Base-by-base conservation (phyloP, 495 filamentous ascomycete species). In the Neurospora africana region DNA sequence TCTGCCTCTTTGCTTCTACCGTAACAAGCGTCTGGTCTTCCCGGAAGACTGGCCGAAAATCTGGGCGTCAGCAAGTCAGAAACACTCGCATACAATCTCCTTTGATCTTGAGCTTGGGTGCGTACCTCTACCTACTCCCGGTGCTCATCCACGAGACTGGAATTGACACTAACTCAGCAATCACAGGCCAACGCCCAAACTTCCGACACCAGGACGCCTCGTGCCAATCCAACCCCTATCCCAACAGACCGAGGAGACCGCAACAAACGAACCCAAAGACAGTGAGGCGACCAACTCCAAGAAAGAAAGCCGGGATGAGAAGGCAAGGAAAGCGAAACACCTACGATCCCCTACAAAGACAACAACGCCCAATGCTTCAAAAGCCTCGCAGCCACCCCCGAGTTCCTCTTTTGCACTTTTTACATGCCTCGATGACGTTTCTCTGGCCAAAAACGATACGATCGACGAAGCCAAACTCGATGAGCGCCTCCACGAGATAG, bases 31-130 rank as follows among this genome's bases (percentile, higher is more conserved):
- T 40, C 23, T 70, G 0, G 9, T 83, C 27, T 74, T 27, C n/a
- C 71, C 68, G 5, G 44, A 70, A 4, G 74, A 79, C 17, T 83
- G 81, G 81, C 75, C 76, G 0, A 75, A 72, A 35, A 75, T 81
- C 27, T 69, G 78, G 11, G 74, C 23, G 6, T 33, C 53, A 65
- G 53, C 53, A 33, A 65, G 53, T 35, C 53, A 65, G 53, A 65
- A 65, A 35, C 53, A 65, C 15, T 65, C 53, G 6, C 53, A 65
- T 17, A 65, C 27, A 19, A 65, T 65, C 5, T 65, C 53, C 7
- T 33, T 65, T 65, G 53, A 65, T 19, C 53, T 65, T 17, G 53
- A 65, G 30, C 23, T 65, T 65, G 53, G 53, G 53, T 65, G 15
- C 53, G 53, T 33, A 27, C n/a, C 8, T 27, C 21, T 33, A 65